These are phyloP conservation scores for Pseudotsuga menziesii DNA, from an alignment of 75 land plant species.

Conservation along the genomic window DNA sequence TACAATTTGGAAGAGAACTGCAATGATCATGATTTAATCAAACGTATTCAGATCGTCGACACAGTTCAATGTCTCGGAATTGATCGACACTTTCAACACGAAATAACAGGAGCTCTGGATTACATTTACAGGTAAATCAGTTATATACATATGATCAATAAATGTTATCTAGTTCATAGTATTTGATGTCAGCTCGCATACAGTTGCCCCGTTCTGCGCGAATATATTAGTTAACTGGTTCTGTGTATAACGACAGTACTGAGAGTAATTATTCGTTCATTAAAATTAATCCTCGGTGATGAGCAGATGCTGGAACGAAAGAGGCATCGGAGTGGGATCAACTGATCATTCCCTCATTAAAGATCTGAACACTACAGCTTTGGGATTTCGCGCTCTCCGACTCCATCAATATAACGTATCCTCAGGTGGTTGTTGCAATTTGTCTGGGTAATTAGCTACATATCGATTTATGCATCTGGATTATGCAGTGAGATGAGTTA, in stretches of 20 bases:
- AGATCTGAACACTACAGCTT: constrained; percentile 37
- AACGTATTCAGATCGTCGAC: not conserved
- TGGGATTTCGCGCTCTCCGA: constrained; percentile 55
- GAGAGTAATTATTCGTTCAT: not conserved
- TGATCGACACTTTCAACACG: not conserved
- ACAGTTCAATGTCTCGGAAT: not conserved
- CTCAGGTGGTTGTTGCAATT: constrained; percentile 15
- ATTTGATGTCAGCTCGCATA: too few species aligned
- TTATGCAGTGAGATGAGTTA: too few species aligned
- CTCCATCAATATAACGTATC: constrained; percentile 47
- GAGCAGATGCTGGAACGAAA: not conserved
- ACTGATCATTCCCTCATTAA: not conserved
- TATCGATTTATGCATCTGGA: too few species aligned
- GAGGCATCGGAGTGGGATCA: not conserved
- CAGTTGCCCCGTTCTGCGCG: too few species aligned
- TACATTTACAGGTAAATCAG: not conserved
- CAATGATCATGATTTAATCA: not conserved
- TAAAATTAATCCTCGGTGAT: not conserved
- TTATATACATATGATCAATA: too few species aligned
- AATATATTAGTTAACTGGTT: too few species aligned
- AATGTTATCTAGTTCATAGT: too few species aligned
- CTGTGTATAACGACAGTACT: too few species aligned
- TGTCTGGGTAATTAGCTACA: not conserved
- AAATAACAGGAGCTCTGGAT: not conserved
- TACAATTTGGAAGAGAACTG: not conserved